Base-by-base conservation (phyloP, 805 yeast genomes). In the Spathaspora hagerdaliae region DNA sequence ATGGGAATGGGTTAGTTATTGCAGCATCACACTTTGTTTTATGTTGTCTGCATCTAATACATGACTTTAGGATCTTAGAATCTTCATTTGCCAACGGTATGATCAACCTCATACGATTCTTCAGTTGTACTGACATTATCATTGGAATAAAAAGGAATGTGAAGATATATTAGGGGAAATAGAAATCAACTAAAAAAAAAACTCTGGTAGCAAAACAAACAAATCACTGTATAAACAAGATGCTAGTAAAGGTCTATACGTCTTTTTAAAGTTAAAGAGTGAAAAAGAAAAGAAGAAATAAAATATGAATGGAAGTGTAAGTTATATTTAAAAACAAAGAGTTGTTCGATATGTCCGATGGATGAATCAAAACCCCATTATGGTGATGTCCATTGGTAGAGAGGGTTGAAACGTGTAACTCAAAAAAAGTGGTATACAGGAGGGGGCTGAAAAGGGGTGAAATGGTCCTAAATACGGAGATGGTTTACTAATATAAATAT, bases 1-100 rank as follows among this genome's bases (percentile, higher is more conserved):
- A 83, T 0, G 85, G 77, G 24, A 61, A 56, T 3, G 88, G 87
- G 32, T 69, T 61, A 12, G 79, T 75, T 24, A 57, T 56, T 11
- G 63, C 51, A 10, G 83, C 83, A 56, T 83, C 83, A 60, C 89
- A 83, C 54, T 75, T 80, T 13, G 83, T 81, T 58, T 83, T 83
- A 53, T 81, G 84, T 54, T 77, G 78, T 32, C 88, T 70, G 59
- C 89, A 83, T 31, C 85, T 67, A 5, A 76, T 70, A 57, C 89
- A 83, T 9, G 86, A 77, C 53, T 81, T 81, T 38, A 80, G 49
- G 8, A 60, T 55, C 43, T 60, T 61, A 8, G 51, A 53, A 7
- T 46, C 47, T 6, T 34, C 27, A 14, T 39, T 40, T 7, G 41
- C 33, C 11, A 48, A 47, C 7, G 54, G 53, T 26, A 50, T 49